Evolutionary conservation across 305 asterid genomes (phyloP).

Genomic region (Fraxinus angustifolia): DNA sequence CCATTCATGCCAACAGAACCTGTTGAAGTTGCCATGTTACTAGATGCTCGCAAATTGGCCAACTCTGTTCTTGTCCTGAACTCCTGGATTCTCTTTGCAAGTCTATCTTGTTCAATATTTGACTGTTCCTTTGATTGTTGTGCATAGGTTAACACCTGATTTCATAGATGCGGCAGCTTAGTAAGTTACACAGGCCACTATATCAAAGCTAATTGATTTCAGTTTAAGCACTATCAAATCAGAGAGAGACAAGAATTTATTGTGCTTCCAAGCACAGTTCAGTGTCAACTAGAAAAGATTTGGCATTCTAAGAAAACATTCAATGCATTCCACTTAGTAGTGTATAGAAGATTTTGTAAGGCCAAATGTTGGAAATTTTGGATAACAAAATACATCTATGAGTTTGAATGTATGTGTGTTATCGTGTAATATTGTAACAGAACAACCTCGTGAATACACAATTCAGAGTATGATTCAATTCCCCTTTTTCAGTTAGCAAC

Average conservation of each 20-base stretch:
- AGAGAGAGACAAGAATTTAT: background rate
- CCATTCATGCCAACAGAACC: constrained; percentile 61
- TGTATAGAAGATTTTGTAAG: background rate
- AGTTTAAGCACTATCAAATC: constrained; percentile 8
- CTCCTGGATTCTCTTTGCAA: constrained; percentile 96
- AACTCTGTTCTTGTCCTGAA: constrained; percentile 85
- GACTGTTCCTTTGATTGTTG: constrained; percentile 97
- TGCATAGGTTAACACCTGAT: constrained; percentile 91
- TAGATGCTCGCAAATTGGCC: constrained; percentile 60
- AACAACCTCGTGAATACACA: background rate
- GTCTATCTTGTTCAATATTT: constrained; percentile 85
- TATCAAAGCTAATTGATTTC: background rate
- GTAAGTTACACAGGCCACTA: constrained; percentile 7
- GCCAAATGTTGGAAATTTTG: background rate
- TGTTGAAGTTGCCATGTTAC: constrained; percentile 57
- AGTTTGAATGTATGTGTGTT: background rate
- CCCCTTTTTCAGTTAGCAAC: background rate
- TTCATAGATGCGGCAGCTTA: constrained; percentile 20
- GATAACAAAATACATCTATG: background rate
- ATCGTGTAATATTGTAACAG: background rate
- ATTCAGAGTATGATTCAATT: background rate
- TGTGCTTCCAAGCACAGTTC: constrained; percentile 14
- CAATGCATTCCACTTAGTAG: constrained; percentile 2
- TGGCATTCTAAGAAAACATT: background rate
- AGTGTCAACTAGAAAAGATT: constrained; percentile 4